A percentile compares a stretch with the other conserved stretches of the same genome.
phyloP scores from a whole-genome alignment of 2,329 filamentous ascomycete species.

The Aspergillus eucalypticola region DNA sequence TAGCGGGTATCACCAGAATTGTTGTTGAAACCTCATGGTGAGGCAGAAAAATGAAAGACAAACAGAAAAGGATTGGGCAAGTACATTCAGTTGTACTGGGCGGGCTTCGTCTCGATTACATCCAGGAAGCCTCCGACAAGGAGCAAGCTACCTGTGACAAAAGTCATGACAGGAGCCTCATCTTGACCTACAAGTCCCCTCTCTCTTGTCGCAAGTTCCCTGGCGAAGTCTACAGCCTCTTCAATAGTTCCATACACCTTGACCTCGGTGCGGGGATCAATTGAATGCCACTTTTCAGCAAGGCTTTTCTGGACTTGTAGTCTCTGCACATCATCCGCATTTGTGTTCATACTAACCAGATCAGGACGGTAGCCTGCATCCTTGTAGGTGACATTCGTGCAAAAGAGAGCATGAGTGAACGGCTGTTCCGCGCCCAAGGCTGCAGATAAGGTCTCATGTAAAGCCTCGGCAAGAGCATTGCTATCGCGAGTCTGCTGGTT shows the following conservation, averaged over 20 bases:
- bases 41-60: background rate
- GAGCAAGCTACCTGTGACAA: conserved; percentile 83
- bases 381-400: conserved; percentile 71
- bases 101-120: conserved; percentile 60
- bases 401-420: conserved; percentile 78
- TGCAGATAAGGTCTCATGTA: conserved; percentile 60
- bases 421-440: conserved; percentile 42
- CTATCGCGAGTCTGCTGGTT: conserved; percentile 90
- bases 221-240: conserved; percentile 65
- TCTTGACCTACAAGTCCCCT: conserved; percentile 28
- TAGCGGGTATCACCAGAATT: conserved; percentile 17
- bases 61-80: background rate
- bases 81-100: conserved; percentile 16
- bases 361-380: conserved; percentile 63
- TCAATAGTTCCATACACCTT: conserved; percentile 66
- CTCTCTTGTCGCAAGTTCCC: conserved; percentile 44
- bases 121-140: conserved; percentile 77
- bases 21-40: conserved; percentile 23
- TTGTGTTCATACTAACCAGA: conserved; percentile 63
- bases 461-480: conserved; percentile 60
- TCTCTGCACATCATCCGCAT: conserved; percentile 57
- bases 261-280: conserved; percentile 56
- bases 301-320: conserved; percentile 69
- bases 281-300: conserved; percentile 59
- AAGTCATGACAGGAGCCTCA: conserved; percentile 56